Conservation (phyloP, 2,329 filamentous ascomycete genomes). For the Albifimbria verrucaria region DNA sequence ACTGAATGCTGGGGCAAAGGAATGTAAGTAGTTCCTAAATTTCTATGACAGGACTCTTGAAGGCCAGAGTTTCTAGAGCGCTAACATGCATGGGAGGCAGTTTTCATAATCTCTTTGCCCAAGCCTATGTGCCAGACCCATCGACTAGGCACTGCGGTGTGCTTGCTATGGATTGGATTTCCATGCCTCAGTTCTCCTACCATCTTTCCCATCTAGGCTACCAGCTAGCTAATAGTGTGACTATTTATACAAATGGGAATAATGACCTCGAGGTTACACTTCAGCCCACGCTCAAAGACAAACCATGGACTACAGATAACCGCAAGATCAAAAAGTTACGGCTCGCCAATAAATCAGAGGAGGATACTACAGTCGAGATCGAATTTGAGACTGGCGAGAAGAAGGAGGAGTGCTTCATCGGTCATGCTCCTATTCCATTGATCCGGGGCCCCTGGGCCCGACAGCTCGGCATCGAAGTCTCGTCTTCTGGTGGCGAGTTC, state of each 20-base stretch:
- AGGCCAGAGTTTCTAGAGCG: background rate
- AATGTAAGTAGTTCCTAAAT: background rate
- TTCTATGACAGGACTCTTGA: background rate
- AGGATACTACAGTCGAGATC: background rate
- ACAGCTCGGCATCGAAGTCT: background rate
- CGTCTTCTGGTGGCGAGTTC: background rate
- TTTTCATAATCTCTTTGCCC: constrained; percentile 1
- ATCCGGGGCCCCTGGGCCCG: background rate
- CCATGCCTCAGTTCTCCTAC: background rate
- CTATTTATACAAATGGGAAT: background rate
- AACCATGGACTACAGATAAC: background rate
- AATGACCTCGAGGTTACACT: background rate
- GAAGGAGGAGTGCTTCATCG: background rate
- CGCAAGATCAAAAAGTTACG: background rate
- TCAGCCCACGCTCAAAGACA: background rate
- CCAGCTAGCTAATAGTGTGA: background rate
- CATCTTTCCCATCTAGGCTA: background rate
- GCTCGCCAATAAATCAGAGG: background rate
- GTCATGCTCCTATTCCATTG: background rate
- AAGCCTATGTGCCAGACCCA: background rate
- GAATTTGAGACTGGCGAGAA: background rate
- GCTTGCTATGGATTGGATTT: background rate
- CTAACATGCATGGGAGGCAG: background rate
- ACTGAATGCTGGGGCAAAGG: background rate
- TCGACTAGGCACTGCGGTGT: background rate